These are phyloP conservation scores for Emiliania huxleyi DNA, from an alignment of 78 protist species.

Conservation along the genomic window DNA sequence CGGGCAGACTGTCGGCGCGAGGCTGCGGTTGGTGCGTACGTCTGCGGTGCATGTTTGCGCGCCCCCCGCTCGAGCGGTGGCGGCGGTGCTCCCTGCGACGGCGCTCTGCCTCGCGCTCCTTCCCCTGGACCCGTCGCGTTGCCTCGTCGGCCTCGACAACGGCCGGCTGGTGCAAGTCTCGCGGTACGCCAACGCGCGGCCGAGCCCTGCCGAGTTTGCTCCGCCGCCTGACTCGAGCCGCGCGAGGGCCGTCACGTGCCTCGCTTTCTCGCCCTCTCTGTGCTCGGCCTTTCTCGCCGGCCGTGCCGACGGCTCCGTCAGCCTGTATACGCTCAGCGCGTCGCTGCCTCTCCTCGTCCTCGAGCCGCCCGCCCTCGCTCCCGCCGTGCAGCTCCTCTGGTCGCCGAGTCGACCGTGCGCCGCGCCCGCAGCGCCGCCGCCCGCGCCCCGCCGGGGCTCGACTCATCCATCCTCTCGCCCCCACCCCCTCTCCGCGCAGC, in stretches of 20 bases:
- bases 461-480: no score
- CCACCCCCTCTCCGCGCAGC: no score
- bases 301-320: neutral
- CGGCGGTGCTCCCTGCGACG: neutral
- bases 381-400: neutral
- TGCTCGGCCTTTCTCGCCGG: neutral
- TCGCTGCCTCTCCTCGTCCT: neutral
- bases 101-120: neutral
- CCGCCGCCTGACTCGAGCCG: neutral
- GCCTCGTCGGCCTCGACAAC: neutral
- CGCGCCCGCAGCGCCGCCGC: no score
- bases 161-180: neutral
- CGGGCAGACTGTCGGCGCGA: neutral
- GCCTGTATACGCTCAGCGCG: neutral
- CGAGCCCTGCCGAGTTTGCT: neutral
- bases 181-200: neutral
- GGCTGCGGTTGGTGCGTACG: neutral
- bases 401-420: neutral
- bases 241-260: neutral
- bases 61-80: neutral
- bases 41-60: neutral
- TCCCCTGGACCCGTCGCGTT: neutral
- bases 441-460: no score
- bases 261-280: neutral
- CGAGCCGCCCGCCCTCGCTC: neutral